Conservation (phyloP, 1,284 basidiomycete species). For the Porogramme epimiltina region DNA sequence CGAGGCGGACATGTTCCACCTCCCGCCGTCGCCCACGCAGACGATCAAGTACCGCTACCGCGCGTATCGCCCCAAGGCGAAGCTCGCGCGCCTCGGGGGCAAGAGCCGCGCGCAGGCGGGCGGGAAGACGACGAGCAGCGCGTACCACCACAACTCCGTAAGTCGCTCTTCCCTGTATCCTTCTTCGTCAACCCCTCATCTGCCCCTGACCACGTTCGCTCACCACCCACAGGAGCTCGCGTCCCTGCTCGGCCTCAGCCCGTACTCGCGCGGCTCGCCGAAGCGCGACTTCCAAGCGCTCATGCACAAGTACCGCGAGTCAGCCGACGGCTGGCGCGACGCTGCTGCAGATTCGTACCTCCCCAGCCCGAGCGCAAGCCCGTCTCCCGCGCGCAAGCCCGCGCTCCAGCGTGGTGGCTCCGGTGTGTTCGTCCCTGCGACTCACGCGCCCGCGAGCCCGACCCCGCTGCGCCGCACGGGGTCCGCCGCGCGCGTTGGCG, state of each 20-base stretch:
- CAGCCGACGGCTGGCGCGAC: constrained; percentile 15
- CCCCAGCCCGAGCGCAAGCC: neutral
- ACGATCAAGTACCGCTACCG: constrained; percentile 25
- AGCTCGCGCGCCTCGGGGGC: constrained; percentile 13
- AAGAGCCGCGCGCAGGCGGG: constrained; percentile 10
- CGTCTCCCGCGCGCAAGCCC: neutral
- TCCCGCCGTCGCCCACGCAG: constrained; percentile 22
- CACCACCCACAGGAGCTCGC: neutral
- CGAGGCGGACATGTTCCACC: constrained; percentile 11
- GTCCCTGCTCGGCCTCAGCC: neutral
- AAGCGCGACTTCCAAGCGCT: constrained; percentile 24
- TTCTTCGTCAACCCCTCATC: too few species aligned
- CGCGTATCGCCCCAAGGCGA: constrained; percentile 22
- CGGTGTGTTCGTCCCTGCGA: too few species aligned
- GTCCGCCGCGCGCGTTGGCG: neutral
- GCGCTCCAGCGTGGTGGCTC: too few species aligned
- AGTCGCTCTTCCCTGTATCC: neutral
- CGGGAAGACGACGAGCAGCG: constrained; percentile 15
- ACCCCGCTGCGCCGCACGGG: neutral
- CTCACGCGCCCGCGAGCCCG: neutral
- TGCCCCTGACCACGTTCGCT: too few species aligned
- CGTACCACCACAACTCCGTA: constrained; percentile 7
- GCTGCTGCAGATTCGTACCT: neutral
- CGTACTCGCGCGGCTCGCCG: constrained; percentile 4
- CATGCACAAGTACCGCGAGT: constrained; percentile 22